Evolutionary conservation across 2,329 filamentous ascomycete species (phyloP), one percentile per base, ranked within the genome.

Genomic region (Neodidymelliopsis sp.): DNA sequence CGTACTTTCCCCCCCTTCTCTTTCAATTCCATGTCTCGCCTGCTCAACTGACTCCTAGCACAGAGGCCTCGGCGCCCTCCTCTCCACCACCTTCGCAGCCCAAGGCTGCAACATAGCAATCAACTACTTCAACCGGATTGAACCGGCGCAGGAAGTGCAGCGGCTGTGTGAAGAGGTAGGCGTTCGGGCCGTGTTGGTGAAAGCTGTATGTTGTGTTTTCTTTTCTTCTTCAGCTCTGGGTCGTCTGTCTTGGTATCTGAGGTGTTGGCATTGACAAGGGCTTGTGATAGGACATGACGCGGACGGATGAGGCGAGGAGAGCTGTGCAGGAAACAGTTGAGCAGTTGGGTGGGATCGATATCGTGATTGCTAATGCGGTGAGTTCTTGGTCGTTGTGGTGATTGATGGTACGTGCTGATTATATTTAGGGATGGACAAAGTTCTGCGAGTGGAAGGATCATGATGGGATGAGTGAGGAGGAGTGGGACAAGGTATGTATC

Each of bases 321-420:
- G 78, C 86, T 0, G 82, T 92, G 1, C 72, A 80, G 13, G 79
- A 86, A 33, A 81, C 84, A 1, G 77, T 86, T 36, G 73, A 79
- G 19, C 72, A 71, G n/a, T 78, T 90, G 55, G 88, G 86, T 4
- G 84, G 86, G 1, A 70, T 94, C n/a, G 89, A 94, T 72, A 80
- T 91, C 29, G 77, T 94, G 34, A 83, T 93, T 62, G 88, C 87
- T 2, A 94, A 94, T 70, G 88, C 87, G 13, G 82, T 84, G 62
- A 35, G 77, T 69, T 27, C 2, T 27, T 6, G n/a, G 8, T 5
- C 16, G 4, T 15, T 34, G 16, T 12, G 20, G 4, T 20, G 31
- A 13, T 3, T 20, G 5, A 19, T 3, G 8, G 11, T 4, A 20
- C 22, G 12, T 31, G 27, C 20, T 53, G 24, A 41, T 40, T 38